Conservation (phyloP, 2,329 filamentous ascomycete species). For the Calycina herbarum region DNA sequence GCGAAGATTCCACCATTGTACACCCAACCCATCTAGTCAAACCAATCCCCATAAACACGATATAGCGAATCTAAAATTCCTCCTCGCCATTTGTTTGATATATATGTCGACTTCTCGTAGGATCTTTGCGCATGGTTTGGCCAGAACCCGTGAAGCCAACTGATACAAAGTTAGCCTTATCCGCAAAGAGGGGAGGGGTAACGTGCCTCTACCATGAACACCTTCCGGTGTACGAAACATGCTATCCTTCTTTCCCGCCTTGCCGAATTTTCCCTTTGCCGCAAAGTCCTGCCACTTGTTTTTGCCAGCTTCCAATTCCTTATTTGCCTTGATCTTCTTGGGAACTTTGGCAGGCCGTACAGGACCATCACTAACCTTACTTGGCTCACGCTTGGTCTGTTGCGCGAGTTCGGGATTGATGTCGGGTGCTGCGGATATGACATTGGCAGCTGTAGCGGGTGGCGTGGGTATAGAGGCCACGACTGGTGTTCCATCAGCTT, state of each 20-base stretch:
- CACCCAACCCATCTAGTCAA: not conserved
- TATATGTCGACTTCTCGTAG: constrained; percentile 76
- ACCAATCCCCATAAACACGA: not conserved
- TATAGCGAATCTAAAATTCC: constrained; percentile 42
- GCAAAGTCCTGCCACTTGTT: constrained; percentile 94
- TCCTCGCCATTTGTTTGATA: constrained; percentile 77
- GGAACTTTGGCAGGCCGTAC: constrained; percentile 65
- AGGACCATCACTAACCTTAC: constrained; percentile 60
- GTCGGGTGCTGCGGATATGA: constrained; percentile 44
- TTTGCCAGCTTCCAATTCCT: constrained; percentile 87
- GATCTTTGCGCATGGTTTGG: constrained; percentile 93
- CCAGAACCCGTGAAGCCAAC: constrained; percentile 97
- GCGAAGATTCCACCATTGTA: constrained; percentile 40
- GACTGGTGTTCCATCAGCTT: constrained; percentile 73
- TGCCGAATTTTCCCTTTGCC: constrained; percentile 70
- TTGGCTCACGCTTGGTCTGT: constrained; percentile 62
- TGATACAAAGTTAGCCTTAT: constrained; percentile 45
- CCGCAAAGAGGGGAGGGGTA: not conserved
- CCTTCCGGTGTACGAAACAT: constrained; percentile 95
- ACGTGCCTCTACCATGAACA: constrained; percentile 77
- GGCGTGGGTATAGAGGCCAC: constrained; percentile 45
- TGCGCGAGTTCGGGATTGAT: constrained; percentile 66
- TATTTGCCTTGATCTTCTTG: constrained; percentile 89
- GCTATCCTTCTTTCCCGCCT: constrained; percentile 78
- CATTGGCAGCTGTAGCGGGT: constrained; percentile 40